Base-by-base conservation (phyloP, 257 asterid species). In the Gardenia jasminoides region DNA sequence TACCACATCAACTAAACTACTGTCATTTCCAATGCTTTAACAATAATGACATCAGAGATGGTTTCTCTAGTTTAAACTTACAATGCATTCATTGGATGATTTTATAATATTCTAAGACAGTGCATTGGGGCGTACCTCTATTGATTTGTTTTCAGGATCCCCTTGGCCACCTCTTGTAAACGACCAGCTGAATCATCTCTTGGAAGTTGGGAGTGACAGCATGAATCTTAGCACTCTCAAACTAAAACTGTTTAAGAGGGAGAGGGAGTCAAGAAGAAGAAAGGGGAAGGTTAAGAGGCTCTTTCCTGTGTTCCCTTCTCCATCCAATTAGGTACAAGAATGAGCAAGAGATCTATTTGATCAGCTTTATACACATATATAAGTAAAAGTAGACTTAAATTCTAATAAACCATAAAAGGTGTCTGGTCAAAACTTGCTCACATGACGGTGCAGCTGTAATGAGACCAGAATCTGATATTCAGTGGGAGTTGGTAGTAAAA, bases 401-500 rank as follows among this genome's bases (percentile, higher is more conserved):
- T 61, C n/a, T 7, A 19, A 61, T 39, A 39, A 39, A 24, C 6
- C 24, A 30, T 31, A 9, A 43, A 16, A 30, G 15, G 24, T 66
- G 31, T 65, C 52, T 48, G 24, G 74, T 77, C 80, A 66, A 67
- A 65, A 52, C 74, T 77, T 46, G 33, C n/a, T 12, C 70, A 48
- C 74, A 76, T 65, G 66, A 58, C 6, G 26, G 41, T 22, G 33
- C 33, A 48, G 79, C 72, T 62, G 71, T 62, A n/a, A 2, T 67
- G 33, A 77, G 20, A 77, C 74, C 17, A 48, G 13, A 66, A 31
- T 62, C 33, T 77, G 74, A 67, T 13, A 28, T 30, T 39, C 20
- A 50, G 67, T 30, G 74, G 80, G 74, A 48, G 80, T 77, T 77
- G 80, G 74, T 77, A 67, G 30, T 36, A 39, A 30, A 66, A 76